These are phyloP conservation scores for Inosperma sp. DNA, from an alignment of 768 basidiomycete genomes.

Conservation along the genomic window DNA sequence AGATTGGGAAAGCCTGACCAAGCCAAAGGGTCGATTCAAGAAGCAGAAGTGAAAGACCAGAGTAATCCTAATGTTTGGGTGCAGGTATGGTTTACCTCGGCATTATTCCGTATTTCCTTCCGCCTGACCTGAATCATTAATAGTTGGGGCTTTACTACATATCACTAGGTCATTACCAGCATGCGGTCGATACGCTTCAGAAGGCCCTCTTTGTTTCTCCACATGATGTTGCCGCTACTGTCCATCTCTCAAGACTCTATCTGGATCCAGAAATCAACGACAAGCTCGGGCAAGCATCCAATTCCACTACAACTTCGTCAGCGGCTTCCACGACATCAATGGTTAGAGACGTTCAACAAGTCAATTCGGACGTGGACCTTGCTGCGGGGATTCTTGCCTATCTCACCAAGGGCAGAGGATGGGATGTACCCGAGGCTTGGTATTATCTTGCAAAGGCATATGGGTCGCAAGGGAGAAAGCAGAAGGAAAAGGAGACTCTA, in stretches of 20 bases:
- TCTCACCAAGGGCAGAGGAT: conserved; percentile 73
- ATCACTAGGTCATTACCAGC: conserved; percentile 50
- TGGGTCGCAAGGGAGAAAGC: conserved; percentile 65
- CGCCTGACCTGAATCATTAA: background rate
- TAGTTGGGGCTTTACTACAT: conserved; percentile 75
- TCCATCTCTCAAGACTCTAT: conserved; percentile 76
- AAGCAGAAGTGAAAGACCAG: conserved; percentile 87
- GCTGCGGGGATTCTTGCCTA: conserved; percentile 78
- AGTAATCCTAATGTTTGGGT: conserved; percentile 91
- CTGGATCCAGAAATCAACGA: conserved; percentile 35
- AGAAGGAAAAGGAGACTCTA: conserved; percentile 71
- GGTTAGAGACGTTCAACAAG: conserved; percentile 1
- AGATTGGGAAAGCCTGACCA: conserved; percentile 87
- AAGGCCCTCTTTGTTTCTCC: conserved; percentile 89
- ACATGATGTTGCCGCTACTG: conserved; percentile 69
- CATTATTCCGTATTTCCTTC: background rate
- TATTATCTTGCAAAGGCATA: conserved; percentile 83
- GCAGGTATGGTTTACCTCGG: conserved; percentile 53
- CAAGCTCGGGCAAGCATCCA: conserved; percentile 11
- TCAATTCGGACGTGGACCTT: conserved; percentile 57
- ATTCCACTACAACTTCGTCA: conserved; percentile 5
- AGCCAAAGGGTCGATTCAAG: conserved; percentile 85
- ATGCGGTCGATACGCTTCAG: conserved; percentile 72
- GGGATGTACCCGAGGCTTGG: conserved; percentile 95
- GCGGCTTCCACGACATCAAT: conserved; percentile 16